These are phyloP conservation scores for Schizonepeta tenuifolia DNA, from an alignment of 257 asterid species.

Conservation along the genomic window DNA sequence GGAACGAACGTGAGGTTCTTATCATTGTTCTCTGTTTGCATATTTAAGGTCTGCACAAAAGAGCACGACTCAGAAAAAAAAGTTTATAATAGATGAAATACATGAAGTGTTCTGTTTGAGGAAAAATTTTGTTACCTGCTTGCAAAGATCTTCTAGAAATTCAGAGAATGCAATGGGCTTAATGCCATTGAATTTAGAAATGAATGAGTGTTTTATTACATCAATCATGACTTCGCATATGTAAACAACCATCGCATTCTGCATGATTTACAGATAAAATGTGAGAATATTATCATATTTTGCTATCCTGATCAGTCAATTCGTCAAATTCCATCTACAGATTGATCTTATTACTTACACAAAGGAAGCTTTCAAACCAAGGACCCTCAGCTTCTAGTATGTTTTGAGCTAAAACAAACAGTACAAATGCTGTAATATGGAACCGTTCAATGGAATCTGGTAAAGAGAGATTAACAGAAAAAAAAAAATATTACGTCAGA, in stretches of 20 bases:
- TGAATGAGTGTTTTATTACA: conserved; percentile 87
- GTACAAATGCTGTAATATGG: conserved; percentile 88
- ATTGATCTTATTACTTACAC: conserved; percentile 55
- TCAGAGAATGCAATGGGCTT: conserved; percentile 95
- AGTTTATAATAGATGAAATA: not conserved
- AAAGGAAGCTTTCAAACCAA: conserved; percentile 85
- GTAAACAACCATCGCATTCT: conserved; percentile 87
- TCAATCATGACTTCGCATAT: conserved; percentile 87
- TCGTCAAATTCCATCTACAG: not conserved
- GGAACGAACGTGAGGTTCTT: conserved; percentile 83
- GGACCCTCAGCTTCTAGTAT: conserved; percentile 95
- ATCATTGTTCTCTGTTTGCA: conserved; percentile 66
- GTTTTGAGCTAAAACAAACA: conserved; percentile 97
- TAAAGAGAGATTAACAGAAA: conserved; percentile 28
- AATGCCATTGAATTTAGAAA: conserved; percentile 90
- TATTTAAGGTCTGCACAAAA: conserved; percentile 63
- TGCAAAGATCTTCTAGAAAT: conserved; percentile 94
- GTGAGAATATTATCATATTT: conserved; percentile 22
- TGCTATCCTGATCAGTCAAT: conserved; percentile 11
- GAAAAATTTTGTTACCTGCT: conserved; percentile 62
- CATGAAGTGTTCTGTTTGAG: not conserved
- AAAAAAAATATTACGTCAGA: conserved; percentile 29
- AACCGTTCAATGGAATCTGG: conserved; percentile 97
- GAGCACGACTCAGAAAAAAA: conserved; percentile 20
- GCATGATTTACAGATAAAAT: conserved; percentile 47